Conservation (phyloP, 192 early-diverging fungal genomes). For the Umbelopsis sp. region DNA sequence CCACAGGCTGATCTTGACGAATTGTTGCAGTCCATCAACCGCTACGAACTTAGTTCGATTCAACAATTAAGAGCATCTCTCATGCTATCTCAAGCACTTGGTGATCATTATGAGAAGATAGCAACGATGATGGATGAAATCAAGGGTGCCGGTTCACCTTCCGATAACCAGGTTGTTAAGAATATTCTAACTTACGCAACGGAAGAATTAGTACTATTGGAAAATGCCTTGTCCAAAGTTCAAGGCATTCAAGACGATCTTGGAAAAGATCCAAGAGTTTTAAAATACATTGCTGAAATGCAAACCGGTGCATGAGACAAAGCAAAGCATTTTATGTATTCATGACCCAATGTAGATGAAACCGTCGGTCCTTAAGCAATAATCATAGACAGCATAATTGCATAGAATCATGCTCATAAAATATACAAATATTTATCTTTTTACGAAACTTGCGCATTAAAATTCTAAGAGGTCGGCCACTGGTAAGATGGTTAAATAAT, state of each 20-base stretch:
- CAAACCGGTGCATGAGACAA: too few relatives aligned
- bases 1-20: neutral
- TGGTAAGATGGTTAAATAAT: neutral
- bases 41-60: neutral
- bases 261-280: too few relatives aligned
- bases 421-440: too few relatives aligned
- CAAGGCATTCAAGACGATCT: too few relatives aligned
- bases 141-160: neutral
- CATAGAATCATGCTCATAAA: too few relatives aligned
- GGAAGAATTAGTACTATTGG: neutral
- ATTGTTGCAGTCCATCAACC: neutral
- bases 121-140: neutral
- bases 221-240: too few relatives aligned
- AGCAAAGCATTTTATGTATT: too few relatives aligned
- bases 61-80: neutral
- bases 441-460: neutral
- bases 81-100: neutral
- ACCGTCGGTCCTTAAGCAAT: too few relatives aligned
- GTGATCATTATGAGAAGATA: neutral
- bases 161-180: neutral
- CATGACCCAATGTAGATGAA: too few relatives aligned
- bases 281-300: too few relatives aligned
- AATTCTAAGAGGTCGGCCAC: neutral
- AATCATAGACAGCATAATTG: too few relatives aligned
- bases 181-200: neutral